These are phyloP conservation scores for Sisymbrium irio DNA, from an alignment of 345 rosid species.

Conservation along the genomic window DNA sequence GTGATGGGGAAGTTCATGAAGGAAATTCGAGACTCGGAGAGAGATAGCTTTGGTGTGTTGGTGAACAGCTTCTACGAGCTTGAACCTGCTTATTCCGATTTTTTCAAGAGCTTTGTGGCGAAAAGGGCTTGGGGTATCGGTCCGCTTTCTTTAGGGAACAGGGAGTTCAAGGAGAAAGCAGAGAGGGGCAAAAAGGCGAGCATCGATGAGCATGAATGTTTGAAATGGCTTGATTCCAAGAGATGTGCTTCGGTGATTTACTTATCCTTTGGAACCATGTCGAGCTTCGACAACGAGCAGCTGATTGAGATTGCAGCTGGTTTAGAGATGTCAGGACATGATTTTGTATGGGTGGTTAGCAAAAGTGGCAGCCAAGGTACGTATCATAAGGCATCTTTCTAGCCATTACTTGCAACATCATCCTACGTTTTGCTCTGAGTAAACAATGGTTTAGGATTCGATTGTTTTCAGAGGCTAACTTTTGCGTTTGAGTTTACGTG, in stretches of 20 bases:
- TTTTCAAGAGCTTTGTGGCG: constrained; percentile 38
- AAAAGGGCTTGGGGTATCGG: constrained; percentile 61
- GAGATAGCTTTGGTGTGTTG: constrained; percentile 53
- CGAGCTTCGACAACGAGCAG: constrained; percentile 32
- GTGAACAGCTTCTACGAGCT: constrained; percentile 78
- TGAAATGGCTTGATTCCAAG: constrained; percentile 59
- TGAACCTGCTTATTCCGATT: constrained; percentile 50
- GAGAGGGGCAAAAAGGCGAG: constrained; percentile 37
- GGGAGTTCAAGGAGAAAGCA: constrained; percentile 40
- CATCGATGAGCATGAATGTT: constrained; percentile 37
- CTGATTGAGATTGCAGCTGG: constrained; percentile 50
- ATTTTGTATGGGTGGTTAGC: constrained; percentile 56
- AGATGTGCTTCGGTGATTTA: constrained; percentile 47
- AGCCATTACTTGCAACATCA: background rate
- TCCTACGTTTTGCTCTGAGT: background rate
- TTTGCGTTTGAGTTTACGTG: background rate
- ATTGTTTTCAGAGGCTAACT: no score
- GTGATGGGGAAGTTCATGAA: constrained; percentile 16
- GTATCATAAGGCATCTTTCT: background rate
- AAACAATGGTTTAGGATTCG: background rate
- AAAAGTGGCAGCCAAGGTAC: constrained; percentile 30
- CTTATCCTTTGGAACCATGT: constrained; percentile 50
- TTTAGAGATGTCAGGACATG: constrained; percentile 47
- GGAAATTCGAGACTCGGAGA: constrained; percentile 40
- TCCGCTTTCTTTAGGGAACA: constrained; percentile 48